Base-by-base conservation (phyloP, 805 yeast genomes). In the Wickerhamomyces queroliae region DNA sequence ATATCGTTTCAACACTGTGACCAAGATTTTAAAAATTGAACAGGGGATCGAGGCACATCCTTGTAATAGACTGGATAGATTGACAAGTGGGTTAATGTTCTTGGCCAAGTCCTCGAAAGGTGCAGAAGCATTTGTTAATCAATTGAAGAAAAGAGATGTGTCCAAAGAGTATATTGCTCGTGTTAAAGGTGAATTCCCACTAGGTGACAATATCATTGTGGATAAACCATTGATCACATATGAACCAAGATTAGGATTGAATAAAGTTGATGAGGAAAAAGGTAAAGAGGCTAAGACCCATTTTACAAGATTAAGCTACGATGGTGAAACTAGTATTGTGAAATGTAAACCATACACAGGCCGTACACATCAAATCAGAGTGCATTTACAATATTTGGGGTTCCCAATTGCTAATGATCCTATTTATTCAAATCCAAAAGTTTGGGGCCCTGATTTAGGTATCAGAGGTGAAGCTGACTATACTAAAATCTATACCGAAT, bases 71-170 rank as follows among this genome's bases (percentile, higher is more conserved):
- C 67, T 93, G 19, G 99, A 93, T 58, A 66, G 95, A 41, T 66
- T 91, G 25, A 93, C 99, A 0, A 85, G 95, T 50, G 99, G 99
- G 0, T 87, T 95, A 93, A 81, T 95, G 51, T 59, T 95, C 40
- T 35, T 55, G 2, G 49, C 52, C 1, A 48, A 43, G 26, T 15
- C 36, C 42, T 1, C 53, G 52, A 2, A n/a, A 18, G 2, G 31
- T 52, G 93, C 96, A 19, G 81, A 80, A 52, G 84, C 80, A 24
- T 74, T 70, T 43, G 90, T 80, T 45, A 66, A 78, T 44, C 41
- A 47, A 37, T 55, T 74, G 23, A 70, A 81, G 40, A 83, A 82
- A 28, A 67, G 96, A 31, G 76, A 76, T 20, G 95, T 93, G 5
- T 48, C 51, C 11, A 93, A 93, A 49, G 83, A 82, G 52, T 93